Evolutionary conservation across 2,329 filamentous ascomycete genomes (phyloP).

Genomic region (Botryotinia calthae): DNA sequence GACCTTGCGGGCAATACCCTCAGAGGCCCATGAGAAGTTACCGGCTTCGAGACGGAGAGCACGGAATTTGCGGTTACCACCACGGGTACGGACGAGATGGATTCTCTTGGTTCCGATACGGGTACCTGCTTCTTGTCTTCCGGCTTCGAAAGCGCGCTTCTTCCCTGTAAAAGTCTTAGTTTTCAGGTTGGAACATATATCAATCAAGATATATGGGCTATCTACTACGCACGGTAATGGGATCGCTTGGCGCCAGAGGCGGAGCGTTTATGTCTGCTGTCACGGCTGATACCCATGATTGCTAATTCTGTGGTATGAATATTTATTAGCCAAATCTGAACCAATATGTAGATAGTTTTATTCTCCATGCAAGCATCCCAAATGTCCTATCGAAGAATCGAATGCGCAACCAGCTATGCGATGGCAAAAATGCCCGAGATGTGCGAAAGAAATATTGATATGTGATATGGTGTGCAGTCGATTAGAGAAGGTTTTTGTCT

Average conservation of each 20-base stretch:
- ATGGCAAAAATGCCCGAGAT: background rate
- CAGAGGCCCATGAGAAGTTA: conserved; percentile 99
- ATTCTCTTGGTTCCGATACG: conserved; percentile 97
- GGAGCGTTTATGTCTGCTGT: conserved; percentile 99
- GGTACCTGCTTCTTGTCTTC: conserved; percentile 98
- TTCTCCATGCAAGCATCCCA: background rate
- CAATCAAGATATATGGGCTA: conserved; percentile 60
- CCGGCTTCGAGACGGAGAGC: conserved; percentile 96
- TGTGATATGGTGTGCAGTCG: conserved; percentile 13
- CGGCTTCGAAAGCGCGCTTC: conserved; percentile 99
- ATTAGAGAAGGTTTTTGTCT: conserved; percentile 4
- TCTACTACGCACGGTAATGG: conserved; percentile 78
- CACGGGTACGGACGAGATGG: conserved; percentile 94
- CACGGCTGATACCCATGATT: conserved; percentile 99
- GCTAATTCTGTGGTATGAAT: conserved; percentile 57
- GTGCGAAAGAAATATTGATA: conserved; percentile 12
- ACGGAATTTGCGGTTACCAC: conserved; percentile 99
- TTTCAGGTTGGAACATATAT: conserved; percentile 72
- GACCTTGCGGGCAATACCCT: conserved; percentile 97
- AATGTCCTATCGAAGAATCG: background rate
- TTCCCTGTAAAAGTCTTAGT: conserved; percentile 65
- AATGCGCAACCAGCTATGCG: conserved; percentile 17
- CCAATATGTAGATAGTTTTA: background rate
- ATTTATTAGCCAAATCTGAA: conserved; percentile 32
- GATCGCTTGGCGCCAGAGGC: conserved; percentile 97